Conservation (phyloP, 257 asterid genomes). For the Nemophila menziesii region DNA sequence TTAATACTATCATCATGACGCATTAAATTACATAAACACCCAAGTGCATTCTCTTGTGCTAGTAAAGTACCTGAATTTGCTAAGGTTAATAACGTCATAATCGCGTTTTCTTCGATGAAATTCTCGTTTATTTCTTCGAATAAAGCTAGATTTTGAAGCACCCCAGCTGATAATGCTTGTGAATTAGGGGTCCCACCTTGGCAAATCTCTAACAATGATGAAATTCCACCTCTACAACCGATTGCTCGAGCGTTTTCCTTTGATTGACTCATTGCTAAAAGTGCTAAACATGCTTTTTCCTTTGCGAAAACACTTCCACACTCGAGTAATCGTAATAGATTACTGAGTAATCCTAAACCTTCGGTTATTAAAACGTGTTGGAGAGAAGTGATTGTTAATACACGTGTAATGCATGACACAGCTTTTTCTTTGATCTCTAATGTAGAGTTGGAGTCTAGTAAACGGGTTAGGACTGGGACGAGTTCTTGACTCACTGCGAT, state of each 20-base stretch:
- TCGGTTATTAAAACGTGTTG: constrained; percentile 50
- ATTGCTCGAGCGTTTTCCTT: constrained; percentile 90
- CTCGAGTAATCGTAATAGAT: constrained; percentile 67
- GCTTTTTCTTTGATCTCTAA: constrained; percentile 71
- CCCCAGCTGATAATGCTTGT: constrained; percentile 76
- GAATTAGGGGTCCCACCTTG: constrained; percentile 70
- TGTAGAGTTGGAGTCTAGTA: constrained; percentile 53
- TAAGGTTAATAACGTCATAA: constrained; percentile 30
- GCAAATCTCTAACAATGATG: constrained; percentile 64
- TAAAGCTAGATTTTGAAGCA: constrained; percentile 41
- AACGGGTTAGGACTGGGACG: constrained; percentile 60
- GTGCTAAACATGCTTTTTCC: constrained; percentile 66
- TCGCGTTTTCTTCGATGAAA: constrained; percentile 59
- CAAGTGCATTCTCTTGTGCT: constrained; percentile 71
- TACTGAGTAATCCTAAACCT: constrained; percentile 50
- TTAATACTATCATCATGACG: constrained; percentile 23
- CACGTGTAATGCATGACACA: constrained; percentile 50
- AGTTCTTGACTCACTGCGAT: constrained; percentile 78
- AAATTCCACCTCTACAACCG: constrained; percentile 84
- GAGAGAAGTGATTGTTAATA: constrained; percentile 58
- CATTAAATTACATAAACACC: constrained; percentile 60
- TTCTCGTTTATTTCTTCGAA: constrained; percentile 49
- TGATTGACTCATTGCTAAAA: constrained; percentile 43
- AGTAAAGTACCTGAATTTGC: constrained; percentile 57
- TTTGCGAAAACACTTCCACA: constrained; percentile 78